phyloP scores from a whole-genome alignment of 495 filamentous ascomycete species.

The Talaromyces nanjingensis region DNA sequence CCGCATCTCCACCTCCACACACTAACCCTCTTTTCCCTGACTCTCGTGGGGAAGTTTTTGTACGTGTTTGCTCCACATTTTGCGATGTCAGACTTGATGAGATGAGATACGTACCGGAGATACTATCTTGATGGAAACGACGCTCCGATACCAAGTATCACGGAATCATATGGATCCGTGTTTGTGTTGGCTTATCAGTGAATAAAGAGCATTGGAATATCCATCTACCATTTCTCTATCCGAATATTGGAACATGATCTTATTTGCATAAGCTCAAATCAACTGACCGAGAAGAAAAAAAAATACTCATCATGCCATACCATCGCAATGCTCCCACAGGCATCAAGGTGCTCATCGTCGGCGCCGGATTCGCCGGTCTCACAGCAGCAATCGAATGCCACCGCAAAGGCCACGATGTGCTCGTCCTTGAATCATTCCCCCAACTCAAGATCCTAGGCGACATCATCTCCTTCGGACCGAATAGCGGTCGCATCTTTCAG shows the following conservation, averaged over 20 bases:
- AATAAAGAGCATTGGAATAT: background rate
- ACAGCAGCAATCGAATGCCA: constrained; percentile 54
- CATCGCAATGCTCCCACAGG: background rate
- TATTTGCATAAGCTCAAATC: background rate
- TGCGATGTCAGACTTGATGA: background rate
- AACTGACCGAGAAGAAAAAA: background rate
- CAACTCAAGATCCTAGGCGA: constrained; percentile 49
- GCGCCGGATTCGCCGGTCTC: constrained; percentile 50
- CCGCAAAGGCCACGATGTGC: constrained; percentile 55
- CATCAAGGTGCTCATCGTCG: constrained; percentile 12
- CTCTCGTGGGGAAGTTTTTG: background rate
- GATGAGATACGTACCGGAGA: background rate
- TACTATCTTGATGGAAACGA: background rate
- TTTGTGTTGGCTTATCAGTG: background rate
- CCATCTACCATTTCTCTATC: background rate
- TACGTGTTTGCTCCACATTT: background rate
- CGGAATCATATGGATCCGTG: background rate
- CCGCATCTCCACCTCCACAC: background rate
- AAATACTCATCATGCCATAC: background rate
- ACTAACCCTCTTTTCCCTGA: background rate
- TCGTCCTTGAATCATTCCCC: constrained; percentile 47
- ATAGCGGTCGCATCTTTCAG: constrained; percentile 45
- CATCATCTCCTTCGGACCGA: constrained; percentile 54
- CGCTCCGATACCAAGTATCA: background rate
- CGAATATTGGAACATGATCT: background rate